Evolutionary conservation across 371 early-diverging fungal genomes (phyloP).

Genomic region (Mortierella sp.): DNA sequence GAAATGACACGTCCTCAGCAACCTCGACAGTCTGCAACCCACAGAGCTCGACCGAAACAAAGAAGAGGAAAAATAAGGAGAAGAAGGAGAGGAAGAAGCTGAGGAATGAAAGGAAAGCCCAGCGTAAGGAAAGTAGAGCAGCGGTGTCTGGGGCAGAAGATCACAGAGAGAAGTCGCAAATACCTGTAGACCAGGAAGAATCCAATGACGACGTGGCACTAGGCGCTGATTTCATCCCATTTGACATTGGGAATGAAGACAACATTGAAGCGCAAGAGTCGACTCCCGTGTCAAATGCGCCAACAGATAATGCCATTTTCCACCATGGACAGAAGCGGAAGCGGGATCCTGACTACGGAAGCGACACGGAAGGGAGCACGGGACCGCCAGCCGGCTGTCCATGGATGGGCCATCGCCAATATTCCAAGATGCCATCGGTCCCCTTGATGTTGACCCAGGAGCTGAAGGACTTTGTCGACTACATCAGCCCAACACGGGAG

Average conservation of each 20-base stretch:
- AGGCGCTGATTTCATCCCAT: slow-evolving; percentile 35
- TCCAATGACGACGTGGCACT: slow-evolving; percentile 23
- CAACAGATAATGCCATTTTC: too few species aligned
- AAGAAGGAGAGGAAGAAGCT: not conserved
- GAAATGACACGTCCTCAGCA: too few species aligned
- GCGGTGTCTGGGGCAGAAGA: too few species aligned
- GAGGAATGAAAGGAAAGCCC: not conserved
- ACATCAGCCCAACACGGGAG: slow-evolving; percentile 80
- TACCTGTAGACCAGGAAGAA: too few species aligned
- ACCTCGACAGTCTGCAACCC: not conserved
- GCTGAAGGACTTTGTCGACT: slow-evolving; percentile 77
- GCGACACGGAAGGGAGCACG: slow-evolving; percentile 26
- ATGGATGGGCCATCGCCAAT: slow-evolving; percentile 49
- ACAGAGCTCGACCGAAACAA: not conserved
- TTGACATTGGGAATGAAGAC: slow-evolving; percentile 2
- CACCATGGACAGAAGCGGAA: slow-evolving; percentile 21
- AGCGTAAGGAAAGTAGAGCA: not conserved
- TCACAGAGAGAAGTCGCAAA: too few species aligned
- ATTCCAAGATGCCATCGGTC: slow-evolving; percentile 23
- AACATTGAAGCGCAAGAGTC: not conserved
- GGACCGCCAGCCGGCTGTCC: slow-evolving; percentile 42
- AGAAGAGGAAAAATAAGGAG: not conserved
- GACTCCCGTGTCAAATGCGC: not conserved
- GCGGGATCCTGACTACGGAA: slow-evolving; percentile 15
- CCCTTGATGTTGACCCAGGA: slow-evolving; percentile 70